phyloP scores from a whole-genome alignment of 148 eudicot genomes.

The Chenopodium album region DNA sequence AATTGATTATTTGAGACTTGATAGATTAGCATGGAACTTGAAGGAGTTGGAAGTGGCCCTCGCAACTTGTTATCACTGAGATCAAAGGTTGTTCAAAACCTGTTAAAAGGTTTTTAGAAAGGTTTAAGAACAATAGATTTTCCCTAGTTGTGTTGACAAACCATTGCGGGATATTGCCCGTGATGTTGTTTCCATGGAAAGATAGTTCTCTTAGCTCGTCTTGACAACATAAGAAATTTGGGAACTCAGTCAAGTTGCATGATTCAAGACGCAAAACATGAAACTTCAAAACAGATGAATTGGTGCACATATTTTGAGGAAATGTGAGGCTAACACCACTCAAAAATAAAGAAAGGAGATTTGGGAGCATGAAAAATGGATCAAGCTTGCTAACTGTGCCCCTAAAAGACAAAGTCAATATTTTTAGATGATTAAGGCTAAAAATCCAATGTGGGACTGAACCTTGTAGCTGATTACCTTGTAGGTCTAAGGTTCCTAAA shows the following conservation, averaged over 20 bases:
- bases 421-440: neutral
- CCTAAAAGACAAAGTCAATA: neutral
- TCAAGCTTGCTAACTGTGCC: neutral
- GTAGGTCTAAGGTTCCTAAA: neutral
- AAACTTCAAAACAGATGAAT: slow-evolving; percentile 5
- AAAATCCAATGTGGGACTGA: neutral
- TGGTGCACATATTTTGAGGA: neutral
- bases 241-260: slow-evolving; percentile 21
- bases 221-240: neutral
- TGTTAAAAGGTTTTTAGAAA: slow-evolving; percentile 2
- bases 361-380: neutral
- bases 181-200: too few species aligned
- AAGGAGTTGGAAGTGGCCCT: slow-evolving; percentile 30
- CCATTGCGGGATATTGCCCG: slow-evolving; percentile 37
- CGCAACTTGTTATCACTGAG: neutral
- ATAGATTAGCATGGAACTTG: slow-evolving; percentile 1
- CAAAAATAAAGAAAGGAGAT: neutral
- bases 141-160: slow-evolving; percentile 25
- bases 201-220: neutral
- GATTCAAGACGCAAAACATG: neutral
- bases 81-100: slow-evolving; percentile 14
- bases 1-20: slow-evolving; percentile 9
- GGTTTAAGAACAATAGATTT: neutral
- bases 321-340: slow-evolving; percentile 6
- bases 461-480: neutral